phyloP scores from a whole-genome alignment of 805 yeast genomes.

The Wickerhamomyces bovis region DNA sequence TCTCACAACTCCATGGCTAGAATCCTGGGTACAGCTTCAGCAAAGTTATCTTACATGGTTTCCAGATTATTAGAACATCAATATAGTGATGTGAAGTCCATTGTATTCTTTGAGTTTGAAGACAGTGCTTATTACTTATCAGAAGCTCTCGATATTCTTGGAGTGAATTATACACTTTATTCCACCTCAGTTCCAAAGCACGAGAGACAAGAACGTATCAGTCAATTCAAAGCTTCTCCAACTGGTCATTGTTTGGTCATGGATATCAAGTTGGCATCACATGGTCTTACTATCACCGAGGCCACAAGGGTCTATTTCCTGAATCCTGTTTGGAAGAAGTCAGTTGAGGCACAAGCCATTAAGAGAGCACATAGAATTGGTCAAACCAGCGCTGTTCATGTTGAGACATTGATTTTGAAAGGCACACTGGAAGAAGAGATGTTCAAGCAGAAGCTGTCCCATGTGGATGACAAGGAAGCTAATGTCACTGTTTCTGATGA shows the following conservation, averaged over 20 bases:
- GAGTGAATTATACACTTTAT: conserved; percentile 56
- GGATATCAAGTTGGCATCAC: conserved; percentile 65
- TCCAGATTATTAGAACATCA: conserved; percentile 51
- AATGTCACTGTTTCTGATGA: conserved; percentile 48
- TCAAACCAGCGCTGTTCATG: conserved; percentile 54
- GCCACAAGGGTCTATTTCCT: conserved; percentile 67
- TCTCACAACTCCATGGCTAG: conserved; percentile 16
- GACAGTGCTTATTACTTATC: conserved; percentile 65
- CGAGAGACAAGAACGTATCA: conserved; percentile 47
- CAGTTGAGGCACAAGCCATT: conserved; percentile 70
- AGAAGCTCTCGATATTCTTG: conserved; percentile 56
- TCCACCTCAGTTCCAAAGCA: conserved; percentile 50
- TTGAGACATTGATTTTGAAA: conserved; percentile 58
- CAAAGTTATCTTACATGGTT: conserved; percentile 56
- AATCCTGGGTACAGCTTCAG: conserved; percentile 56
- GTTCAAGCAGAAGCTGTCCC: conserved; percentile 31
- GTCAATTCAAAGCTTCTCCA: conserved; percentile 40
- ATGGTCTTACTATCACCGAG: conserved; percentile 60
- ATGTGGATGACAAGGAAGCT: conserved; percentile 15
- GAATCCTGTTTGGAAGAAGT: conserved; percentile 67
- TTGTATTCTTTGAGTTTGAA: conserved; percentile 66
- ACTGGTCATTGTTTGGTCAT: conserved; percentile 51
- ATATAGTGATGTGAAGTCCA: conserved; percentile 39
- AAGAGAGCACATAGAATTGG: conserved; percentile 77
- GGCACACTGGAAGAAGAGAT: conserved; percentile 67